Evolutionary conservation across 371 early-diverging fungal genomes (phyloP).

Genomic region (Actinomortierella wolfii): DNA sequence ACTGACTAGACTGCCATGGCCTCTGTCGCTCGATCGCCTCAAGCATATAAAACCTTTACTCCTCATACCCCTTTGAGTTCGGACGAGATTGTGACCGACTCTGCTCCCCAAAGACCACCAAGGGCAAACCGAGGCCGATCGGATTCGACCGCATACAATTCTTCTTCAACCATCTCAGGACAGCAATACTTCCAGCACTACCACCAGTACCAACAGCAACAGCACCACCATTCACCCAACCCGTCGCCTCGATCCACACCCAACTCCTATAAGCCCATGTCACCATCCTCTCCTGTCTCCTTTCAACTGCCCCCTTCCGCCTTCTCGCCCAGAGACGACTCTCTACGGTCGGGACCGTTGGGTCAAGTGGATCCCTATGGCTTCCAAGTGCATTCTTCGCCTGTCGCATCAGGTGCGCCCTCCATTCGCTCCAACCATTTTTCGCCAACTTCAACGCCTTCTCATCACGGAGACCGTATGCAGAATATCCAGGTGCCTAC

Average conservation of each 20-base stretch:
- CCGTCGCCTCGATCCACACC: conserved; percentile 37
- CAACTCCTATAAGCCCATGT: conserved; percentile 12
- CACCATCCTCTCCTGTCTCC: conserved; percentile 24
- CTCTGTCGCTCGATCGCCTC: conserved; percentile 32
- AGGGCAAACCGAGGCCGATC: conserved; percentile 23
- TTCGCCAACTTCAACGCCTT: neutral
- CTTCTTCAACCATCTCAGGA: conserved; percentile 19
- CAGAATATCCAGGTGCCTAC: conserved; percentile 23
- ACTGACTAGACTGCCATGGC: too few relatives aligned
- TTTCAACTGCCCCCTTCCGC: conserved; percentile 42
- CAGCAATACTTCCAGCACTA: conserved; percentile 31
- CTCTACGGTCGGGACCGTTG: conserved; percentile 24
- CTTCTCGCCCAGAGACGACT: conserved; percentile 23
- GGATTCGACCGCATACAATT: conserved; percentile 6
- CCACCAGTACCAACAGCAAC: conserved; percentile 11
- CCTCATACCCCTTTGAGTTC: conserved; percentile 16
- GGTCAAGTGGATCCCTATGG: neutral
- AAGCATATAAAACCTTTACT: conserved; percentile 10
- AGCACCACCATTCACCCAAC: conserved; percentile 20
- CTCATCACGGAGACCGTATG: conserved; percentile 19
- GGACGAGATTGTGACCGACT: conserved; percentile 19
- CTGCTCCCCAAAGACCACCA: conserved; percentile 30
- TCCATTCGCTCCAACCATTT: neutral
- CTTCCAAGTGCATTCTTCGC: too few relatives aligned
- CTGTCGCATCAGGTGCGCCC: neutral